These are phyloP conservation scores for Diaporthe capsici DNA, from an alignment of 2,329 filamentous ascomycete genomes.

Conservation along the genomic window DNA sequence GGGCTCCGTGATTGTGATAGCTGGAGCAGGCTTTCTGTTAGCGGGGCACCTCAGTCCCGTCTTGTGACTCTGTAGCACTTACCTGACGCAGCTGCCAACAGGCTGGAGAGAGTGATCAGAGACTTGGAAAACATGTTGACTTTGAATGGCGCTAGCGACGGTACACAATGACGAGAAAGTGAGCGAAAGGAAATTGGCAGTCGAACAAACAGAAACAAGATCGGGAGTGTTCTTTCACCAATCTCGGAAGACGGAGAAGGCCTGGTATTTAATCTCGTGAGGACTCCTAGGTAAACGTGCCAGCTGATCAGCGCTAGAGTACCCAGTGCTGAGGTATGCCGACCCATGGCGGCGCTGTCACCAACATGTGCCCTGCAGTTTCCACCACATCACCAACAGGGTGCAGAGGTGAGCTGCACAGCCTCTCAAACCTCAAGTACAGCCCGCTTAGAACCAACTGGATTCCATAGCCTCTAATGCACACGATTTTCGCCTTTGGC, in stretches of 20 bases:
- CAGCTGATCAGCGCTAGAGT: constrained; percentile 18
- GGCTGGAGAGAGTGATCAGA: constrained; percentile 35
- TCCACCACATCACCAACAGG: constrained; percentile 6
- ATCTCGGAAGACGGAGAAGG: too few relatives aligned
- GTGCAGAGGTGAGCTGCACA: constrained; percentile 2
- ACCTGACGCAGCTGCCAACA: constrained; percentile 39
- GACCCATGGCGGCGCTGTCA: not conserved
- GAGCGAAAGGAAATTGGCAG: not conserved
- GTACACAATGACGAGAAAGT: not conserved
- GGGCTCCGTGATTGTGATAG: constrained; percentile 53
- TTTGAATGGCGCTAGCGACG: not conserved
- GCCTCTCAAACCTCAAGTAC: not conserved
- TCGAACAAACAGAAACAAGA: not conserved
- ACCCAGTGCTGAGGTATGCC: not conserved
- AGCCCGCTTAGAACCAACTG: not conserved
- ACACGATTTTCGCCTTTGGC: not conserved
- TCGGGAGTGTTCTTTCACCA: not conserved
- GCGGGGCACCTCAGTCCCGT: not conserved
- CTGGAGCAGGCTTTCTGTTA: constrained; percentile 44
- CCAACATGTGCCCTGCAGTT: not conserved
- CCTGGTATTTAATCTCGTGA: not conserved
- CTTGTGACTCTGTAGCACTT: not conserved
- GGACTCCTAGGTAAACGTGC: not conserved
- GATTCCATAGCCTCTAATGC: not conserved
- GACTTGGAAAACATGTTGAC: constrained; percentile 38